Percentiles rank a stretch among this genome's conserved stretches.
Conservation (phyloP, 495 filamentous ascomycete genomes). For the Aspergillus mulundensis region DNA sequence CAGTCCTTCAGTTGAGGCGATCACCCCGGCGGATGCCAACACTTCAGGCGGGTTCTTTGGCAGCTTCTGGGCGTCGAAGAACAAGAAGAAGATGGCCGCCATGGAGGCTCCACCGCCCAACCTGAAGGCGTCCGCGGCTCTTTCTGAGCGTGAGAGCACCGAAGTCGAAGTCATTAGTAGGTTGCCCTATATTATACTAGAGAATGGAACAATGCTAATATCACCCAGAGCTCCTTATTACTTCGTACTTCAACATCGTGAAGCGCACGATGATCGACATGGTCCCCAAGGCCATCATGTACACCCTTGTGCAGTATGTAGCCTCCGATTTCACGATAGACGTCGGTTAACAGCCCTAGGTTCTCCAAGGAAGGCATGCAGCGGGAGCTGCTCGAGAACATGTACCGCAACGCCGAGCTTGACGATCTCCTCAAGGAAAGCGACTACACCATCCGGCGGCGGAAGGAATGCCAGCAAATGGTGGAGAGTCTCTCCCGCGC, state of each 20-base stretch:
- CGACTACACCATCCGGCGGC: conserved; percentile 89
- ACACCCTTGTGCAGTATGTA: conserved; percentile 87
- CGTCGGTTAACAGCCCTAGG: conserved; percentile 40
- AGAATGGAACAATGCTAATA: conserved; percentile 10
- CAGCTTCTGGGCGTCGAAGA: conserved; percentile 95
- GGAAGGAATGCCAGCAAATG: conserved; percentile 99
- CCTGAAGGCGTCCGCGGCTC: conserved; percentile 86
- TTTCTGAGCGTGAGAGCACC: conserved; percentile 86
- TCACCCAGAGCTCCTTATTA: conserved; percentile 79
- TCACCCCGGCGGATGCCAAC: conserved; percentile 48
- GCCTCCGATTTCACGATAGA: background rate
- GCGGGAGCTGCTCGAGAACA: conserved; percentile 92
- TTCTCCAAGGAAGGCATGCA: conserved; percentile 99
- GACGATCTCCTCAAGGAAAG: conserved; percentile 96
- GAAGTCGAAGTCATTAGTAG: conserved; percentile 98
- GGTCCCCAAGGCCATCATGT: conserved; percentile 99
- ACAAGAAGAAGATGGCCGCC: conserved; percentile 99
- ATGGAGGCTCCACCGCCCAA: conserved; percentile 94
- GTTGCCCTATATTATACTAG: conserved; percentile 28
- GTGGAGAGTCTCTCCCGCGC: conserved; percentile 86
- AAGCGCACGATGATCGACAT: conserved; percentile 99
- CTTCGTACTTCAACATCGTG: conserved; percentile 96
- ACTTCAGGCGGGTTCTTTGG: conserved; percentile 80
- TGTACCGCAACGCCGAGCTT: conserved; percentile 86
- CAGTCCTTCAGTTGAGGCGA: conserved; percentile 58